Evolutionary conservation across 2,329 filamentous ascomycete genomes (phyloP), one percentile per base, ranked within the genome.

Genomic region (Chalaropsis ovoidea): DNA sequence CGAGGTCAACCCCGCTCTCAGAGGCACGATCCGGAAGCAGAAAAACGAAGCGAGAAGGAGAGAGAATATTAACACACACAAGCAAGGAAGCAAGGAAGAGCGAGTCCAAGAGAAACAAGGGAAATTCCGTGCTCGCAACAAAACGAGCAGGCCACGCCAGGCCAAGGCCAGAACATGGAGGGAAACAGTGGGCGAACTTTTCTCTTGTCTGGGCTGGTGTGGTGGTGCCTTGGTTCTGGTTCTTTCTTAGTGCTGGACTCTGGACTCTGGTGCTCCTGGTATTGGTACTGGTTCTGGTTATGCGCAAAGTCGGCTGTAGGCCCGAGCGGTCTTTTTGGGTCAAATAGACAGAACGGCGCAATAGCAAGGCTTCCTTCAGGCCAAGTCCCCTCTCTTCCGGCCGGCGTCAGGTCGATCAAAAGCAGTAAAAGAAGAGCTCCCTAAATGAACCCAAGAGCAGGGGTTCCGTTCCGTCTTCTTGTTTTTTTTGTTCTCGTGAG

Each of bases 1-100:
- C 4, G 10, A 22, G 24, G 49, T 54, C 19, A 15, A 35, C n/a
- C 52, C 24, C 27, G 27, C 10, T 58, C 27, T 58, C 24, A 6
- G 31, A 58, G 54, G 19, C 54, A 58, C 54, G 17, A 39, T 58
- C 54, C 54, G 54, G 54, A 58, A 58, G 54, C 13, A 39, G 54
- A 10, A 39, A 58, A 58, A 19, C 54, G 47, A 58, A 31, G 54
- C 54, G 27, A 58, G 4, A 39, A 7, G 1, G 15, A 31, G 31
- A 58, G 27, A 17, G 54, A 56, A 27, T 31, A 31, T 56, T 35
- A 56, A 3, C 45, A 49, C 2, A 13, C 22, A 11, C 3, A 49
- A 49, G n/a, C 19, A 49, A 22, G 47, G 22, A 49, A 49, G 19
- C 17, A 19, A 22, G 47, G 10, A n/a, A 49, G 47, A 49, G 47